Conservation (phyloP, 345 rosid species). For the Citrus mangshanensis region DNA sequence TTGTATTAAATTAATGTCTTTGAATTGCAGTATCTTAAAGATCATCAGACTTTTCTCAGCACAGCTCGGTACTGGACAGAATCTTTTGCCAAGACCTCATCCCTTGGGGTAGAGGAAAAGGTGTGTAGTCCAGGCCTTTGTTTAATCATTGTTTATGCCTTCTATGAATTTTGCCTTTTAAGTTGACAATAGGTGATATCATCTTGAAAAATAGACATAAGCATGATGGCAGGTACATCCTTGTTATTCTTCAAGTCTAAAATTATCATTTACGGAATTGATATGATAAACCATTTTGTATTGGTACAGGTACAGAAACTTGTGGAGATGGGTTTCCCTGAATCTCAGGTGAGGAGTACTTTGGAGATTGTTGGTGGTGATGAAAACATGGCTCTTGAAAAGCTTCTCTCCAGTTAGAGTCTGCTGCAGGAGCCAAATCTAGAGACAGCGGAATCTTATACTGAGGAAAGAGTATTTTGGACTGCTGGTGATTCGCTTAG, state of each 20-base stretch:
- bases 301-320: slow-evolving; percentile 70
- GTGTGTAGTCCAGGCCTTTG: slow-evolving; percentile 31
- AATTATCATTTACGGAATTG: neutral
- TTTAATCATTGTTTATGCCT: neutral
- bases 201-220: neutral
- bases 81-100: slow-evolving; percentile 80
- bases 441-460: neutral
- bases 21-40: slow-evolving; percentile 71
- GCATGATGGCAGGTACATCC: neutral
- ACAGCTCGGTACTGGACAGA: slow-evolving; percentile 99
- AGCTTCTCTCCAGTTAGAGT: slow-evolving; percentile 65
- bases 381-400: slow-evolving; percentile 95
- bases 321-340: slow-evolving; percentile 94
- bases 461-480: neutral
- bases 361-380: slow-evolving; percentile 87
- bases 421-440: neutral
- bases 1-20: neutral
- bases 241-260: neutral
- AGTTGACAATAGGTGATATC: neutral
- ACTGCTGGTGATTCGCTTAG: neutral
- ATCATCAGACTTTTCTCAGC: slow-evolving; percentile 75
- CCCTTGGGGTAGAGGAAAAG: slow-evolving; percentile 81
- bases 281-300: slow-evolving; percentile 13
- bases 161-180: neutral
- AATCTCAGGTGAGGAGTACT: slow-evolving; percentile 68